These are phyloP conservation scores for Alternaria ventricosa DNA, from an alignment of 2,329 filamentous ascomycete species.

Conservation along the genomic window DNA sequence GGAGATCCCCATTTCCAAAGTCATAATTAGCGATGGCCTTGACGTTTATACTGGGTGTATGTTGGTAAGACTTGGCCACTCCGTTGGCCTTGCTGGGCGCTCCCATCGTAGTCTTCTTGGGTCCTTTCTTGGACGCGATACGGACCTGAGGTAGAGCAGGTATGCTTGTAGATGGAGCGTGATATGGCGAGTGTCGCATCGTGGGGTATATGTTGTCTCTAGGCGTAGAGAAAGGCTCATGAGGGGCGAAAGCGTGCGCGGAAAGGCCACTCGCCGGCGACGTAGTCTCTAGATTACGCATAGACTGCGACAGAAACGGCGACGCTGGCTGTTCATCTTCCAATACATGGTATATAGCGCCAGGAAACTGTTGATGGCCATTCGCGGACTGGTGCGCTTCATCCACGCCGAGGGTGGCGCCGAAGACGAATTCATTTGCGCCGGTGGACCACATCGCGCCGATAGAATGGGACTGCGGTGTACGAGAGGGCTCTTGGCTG, in stretches of 20 bases:
- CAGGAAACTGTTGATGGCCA: not conserved
- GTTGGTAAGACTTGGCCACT: not conserved
- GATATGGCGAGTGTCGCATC: not conserved
- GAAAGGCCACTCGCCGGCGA: not conserved
- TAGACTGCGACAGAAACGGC: not conserved
- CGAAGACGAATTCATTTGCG: not conserved
- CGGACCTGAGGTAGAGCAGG: not conserved
- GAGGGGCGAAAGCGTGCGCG: not conserved
- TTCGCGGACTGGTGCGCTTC: not conserved
- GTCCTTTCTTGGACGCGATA: not conserved
- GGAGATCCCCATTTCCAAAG: not conserved
- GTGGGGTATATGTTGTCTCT: not conserved
- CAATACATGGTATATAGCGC: not conserved
- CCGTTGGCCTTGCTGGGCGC: not conserved
- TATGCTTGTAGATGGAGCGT: rapidly evolving
- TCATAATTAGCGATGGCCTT: not conserved
- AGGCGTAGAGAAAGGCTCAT: not conserved
- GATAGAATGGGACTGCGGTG: not conserved
- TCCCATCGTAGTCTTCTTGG: not conserved
- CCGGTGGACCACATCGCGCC: not conserved
- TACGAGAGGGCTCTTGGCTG: not conserved
- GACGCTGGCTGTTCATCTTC: not conserved
- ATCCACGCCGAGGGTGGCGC: not conserved
- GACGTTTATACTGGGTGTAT: not conserved
- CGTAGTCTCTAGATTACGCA: not conserved